Percentiles rank a stretch among this genome's conserved stretches.
Evolutionary conservation across 495 filamentous ascomycete genomes (phyloP).

Genomic region (Tuber umbilicatum): DNA sequence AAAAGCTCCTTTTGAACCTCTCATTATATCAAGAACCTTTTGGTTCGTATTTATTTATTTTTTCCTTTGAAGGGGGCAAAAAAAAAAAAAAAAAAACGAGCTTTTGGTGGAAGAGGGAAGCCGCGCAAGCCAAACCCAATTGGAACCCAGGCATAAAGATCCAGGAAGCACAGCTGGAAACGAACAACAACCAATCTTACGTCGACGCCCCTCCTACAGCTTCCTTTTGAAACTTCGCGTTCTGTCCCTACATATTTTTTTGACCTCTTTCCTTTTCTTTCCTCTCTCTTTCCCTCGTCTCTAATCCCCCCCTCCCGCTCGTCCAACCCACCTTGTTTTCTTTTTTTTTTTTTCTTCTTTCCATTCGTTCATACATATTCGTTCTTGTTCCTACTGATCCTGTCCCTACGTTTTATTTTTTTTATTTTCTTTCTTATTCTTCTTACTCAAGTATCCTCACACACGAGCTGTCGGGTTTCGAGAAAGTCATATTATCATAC

Average conservation of each 20-base stretch:
- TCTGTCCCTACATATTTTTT: neutral
- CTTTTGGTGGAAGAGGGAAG: neutral
- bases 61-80: too few species aligned
- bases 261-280: neutral
- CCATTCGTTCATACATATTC: neutral
- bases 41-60: neutral
- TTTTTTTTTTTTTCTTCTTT: neutral
- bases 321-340: neutral
- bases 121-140: neutral
- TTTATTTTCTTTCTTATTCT: neutral
- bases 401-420: neutral
- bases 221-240: neutral
- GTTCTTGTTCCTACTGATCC: neutral
- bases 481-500: neutral
- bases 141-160: neutral
- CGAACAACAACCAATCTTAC: neutral
- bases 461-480: neutral
- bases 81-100: neutral
- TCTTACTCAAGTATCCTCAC: neutral
- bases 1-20: neutral
- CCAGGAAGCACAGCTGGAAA: neutral
- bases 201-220: neutral
- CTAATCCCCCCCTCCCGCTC: neutral
- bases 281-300: neutral
- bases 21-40: neutral